These are phyloP conservation scores for Yamadazyma friedrichii DNA, from an alignment of 1,139 yeast species.

Conservation along the genomic window DNA sequence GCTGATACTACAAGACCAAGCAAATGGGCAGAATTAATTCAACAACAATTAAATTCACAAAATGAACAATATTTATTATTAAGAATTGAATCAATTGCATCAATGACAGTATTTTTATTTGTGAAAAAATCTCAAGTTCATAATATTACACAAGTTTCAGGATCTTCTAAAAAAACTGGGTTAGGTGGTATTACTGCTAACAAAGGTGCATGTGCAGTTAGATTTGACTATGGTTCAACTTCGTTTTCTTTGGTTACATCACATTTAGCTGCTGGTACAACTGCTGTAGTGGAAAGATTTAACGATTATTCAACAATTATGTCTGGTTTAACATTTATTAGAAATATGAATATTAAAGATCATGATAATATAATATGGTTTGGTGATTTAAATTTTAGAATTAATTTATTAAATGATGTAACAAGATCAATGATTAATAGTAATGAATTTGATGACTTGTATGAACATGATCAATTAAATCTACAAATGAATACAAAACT, in stretches of 20 bases:
- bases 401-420: slow-evolving; percentile 70
- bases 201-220: slow-evolving; percentile 88
- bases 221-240: slow-evolving; percentile 75
- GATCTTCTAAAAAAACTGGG: slow-evolving; percentile 83
- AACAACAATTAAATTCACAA: slow-evolving; percentile 51
- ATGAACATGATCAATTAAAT: slow-evolving; percentile 78
- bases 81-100: slow-evolving; percentile 45
- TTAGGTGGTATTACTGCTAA: slow-evolving; percentile 91
- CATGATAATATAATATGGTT: slow-evolving; percentile 91
- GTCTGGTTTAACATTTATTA: slow-evolving; percentile 73
- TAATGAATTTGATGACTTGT: slow-evolving; percentile 49
- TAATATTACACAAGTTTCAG: slow-evolving; percentile 71
- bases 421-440: slow-evolving; percentile 58
- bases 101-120: slow-evolving; percentile 41
- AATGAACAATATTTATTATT: slow-evolving; percentile 36
- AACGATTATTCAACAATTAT: slow-evolving; percentile 83
- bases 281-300: slow-evolving; percentile 81
- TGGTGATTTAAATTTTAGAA: slow-evolving; percentile 93
- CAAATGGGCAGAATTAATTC: slow-evolving; percentile 61
- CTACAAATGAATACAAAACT: slow-evolving; percentile 63
- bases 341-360: slow-evolving; percentile 67
- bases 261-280: slow-evolving; percentile 91
- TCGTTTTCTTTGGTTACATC: slow-evolving; percentile 83
- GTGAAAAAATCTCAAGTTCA: slow-evolving; percentile 48
- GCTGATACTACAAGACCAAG: slow-evolving; percentile 64